phyloP scores from a whole-genome alignment of 2,329 filamentous ascomycete genomes.

The Bipolaris gigantea region DNA sequence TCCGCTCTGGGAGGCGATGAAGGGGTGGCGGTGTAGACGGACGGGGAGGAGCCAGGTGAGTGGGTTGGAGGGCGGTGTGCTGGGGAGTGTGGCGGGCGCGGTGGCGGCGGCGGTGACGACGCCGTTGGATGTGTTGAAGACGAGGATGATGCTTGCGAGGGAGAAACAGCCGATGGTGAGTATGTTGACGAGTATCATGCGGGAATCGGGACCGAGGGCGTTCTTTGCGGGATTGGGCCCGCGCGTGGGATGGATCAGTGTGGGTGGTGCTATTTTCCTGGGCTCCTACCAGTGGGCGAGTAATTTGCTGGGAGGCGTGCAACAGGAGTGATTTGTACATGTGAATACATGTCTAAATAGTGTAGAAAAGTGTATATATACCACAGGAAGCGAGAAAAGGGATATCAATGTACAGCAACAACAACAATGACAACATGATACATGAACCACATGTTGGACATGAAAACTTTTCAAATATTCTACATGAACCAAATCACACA shows the following conservation, averaged over 20 bases:
- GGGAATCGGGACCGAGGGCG: constrained; percentile 64
- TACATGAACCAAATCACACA: too few relatives aligned
- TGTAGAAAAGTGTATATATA: neutral
- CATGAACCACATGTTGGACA: neutral
- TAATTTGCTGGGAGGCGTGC: constrained; percentile 65
- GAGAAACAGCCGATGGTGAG: constrained; percentile 62
- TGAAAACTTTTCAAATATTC: neutral
- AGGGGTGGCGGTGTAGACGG: constrained; percentile 63
- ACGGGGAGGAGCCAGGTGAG: constrained; percentile 57
- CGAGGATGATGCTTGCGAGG: constrained; percentile 86
- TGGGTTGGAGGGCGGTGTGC: constrained; percentile 78
- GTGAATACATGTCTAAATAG: too few relatives aligned
- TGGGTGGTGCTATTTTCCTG: constrained; percentile 90
- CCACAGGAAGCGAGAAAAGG: neutral
- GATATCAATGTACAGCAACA: constrained; percentile 1
- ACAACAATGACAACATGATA: neutral
- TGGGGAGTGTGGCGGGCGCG: constrained; percentile 81
- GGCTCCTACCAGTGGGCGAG: constrained; percentile 90
- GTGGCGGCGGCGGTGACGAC: constrained; percentile 88
- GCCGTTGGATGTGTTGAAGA: constrained; percentile 95
- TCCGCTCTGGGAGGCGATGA: constrained; percentile 93
- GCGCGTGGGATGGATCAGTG: constrained; percentile 90
- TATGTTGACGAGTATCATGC: constrained; percentile 67
- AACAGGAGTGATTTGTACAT: constrained; percentile 12
- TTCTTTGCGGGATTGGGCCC: constrained; percentile 81